Base-by-base conservation (phyloP, 805 yeast genomes). In the Brettanomyces sp. region DNA sequence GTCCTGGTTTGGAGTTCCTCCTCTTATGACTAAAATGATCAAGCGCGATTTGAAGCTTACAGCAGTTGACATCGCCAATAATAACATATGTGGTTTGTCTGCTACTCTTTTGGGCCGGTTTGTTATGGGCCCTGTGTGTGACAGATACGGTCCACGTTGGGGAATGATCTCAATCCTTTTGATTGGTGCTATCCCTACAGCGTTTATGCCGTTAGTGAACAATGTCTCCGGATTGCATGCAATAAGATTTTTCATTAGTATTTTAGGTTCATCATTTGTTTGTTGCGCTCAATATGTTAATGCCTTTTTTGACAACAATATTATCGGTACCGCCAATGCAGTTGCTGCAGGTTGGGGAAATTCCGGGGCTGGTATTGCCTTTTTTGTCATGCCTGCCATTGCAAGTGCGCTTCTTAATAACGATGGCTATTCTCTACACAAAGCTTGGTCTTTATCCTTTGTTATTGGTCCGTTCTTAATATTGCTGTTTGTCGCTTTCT, bases 1-100 rank as follows among this genome's bases (percentile, higher is more conserved):
- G 1, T 57, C 63, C 8, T 61, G 65, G 65, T 61, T 61, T 49
- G 64, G 63, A 2, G 59, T 61, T 46, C 63, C 65, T 12, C 65
- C 65, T 18, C 48, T 61, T 25, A 38, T 61, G n/a, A 50, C 56
- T 24, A 54, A 54, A 21, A 45, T 55, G 21, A 52, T 61, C 25
- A 54, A 49, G 36, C 45, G 41, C 7, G 65, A 61, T 44, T 48
- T 61, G 18, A 40, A 49, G 1, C 39, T 61, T 22, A 53, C 58
- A 6, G 52, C 59, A 1, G 42, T 46, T 9, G 61, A 59, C 23
- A 53, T 59, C 37, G 60, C 63, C 14, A 57, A 61, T 45, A 55
- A 61, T 40, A 61, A 61, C 36, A 60, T 60, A 30, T 57, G 58
- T 47, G 65, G 65, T n/a, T 49, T 61, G 18, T 38, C 53, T 39